phyloP scores from a whole-genome alignment of 768 basidiomycete genomes.

The Kwoniella pini region DNA sequence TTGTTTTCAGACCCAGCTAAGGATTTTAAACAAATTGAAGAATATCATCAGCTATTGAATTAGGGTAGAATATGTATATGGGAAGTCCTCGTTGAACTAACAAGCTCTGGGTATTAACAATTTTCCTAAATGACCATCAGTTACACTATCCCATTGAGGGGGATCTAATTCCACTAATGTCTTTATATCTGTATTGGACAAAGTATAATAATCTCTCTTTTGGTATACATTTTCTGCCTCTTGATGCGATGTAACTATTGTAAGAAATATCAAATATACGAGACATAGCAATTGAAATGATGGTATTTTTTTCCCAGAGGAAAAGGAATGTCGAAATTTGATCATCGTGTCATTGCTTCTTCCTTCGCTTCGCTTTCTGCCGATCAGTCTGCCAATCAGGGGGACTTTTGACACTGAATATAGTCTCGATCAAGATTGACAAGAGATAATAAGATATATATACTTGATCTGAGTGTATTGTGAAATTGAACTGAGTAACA shows the following conservation, averaged over 20 bases:
- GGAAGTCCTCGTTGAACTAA: too few species aligned
- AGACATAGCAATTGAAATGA: conserved; percentile 15
- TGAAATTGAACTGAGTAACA: too few species aligned
- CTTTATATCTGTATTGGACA: conserved; percentile 25
- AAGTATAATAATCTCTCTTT: conserved; percentile 28
- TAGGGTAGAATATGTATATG: too few species aligned
- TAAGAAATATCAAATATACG: conserved; percentile 9
- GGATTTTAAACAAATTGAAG: too few species aligned
- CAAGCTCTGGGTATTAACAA: conserved; percentile 82
- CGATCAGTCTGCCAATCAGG: too few species aligned
- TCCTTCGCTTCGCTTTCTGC: not conserved
- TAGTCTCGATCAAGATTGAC: too few species aligned
- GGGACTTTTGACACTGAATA: too few species aligned
- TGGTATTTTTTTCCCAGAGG: not conserved
- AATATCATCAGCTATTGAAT: too few species aligned
- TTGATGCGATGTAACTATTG: not conserved
- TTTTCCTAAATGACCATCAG: conserved; percentile 66
- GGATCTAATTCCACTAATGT: conserved; percentile 28
- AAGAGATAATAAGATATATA: too few species aligned
- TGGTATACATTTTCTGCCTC: conserved; percentile 4
- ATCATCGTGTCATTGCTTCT: conserved; percentile 14
- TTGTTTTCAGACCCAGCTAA: conserved; percentile 54
- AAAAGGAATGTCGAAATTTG: not conserved
- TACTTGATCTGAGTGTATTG: too few species aligned
- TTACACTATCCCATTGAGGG: conserved; percentile 39